Evolutionary conservation across 768 basidiomycete genomes (phyloP).

Genomic region (Mycena polygramma): DNA sequence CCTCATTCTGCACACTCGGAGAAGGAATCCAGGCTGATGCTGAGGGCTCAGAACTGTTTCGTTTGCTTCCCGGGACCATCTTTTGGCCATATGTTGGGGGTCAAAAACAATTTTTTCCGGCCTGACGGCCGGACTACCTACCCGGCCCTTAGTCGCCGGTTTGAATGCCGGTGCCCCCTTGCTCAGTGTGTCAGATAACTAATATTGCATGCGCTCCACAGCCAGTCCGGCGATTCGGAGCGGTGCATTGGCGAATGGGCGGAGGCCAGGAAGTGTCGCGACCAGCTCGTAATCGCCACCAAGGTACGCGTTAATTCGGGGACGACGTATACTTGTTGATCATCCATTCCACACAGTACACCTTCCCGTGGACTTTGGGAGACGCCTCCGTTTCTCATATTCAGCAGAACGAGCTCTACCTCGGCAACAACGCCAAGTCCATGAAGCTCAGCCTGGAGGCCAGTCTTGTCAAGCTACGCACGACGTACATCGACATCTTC

Average conservation of each 20-base stretch:
- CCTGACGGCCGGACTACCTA: too few species aligned
- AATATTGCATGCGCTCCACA: background rate
- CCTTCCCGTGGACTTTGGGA: background rate
- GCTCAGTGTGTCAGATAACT: background rate
- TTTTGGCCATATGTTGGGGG: too few species aligned
- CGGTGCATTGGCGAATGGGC: background rate
- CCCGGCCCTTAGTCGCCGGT: too few species aligned
- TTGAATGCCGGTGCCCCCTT: too few species aligned
- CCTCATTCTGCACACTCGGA: too few species aligned
- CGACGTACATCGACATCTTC: conserved; percentile 68
- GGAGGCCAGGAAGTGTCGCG: background rate
- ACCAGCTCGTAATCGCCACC: background rate
- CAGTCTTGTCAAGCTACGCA: conserved; percentile 59
- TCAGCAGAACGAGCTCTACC: conserved; percentile 42
- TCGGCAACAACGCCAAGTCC: conserved; percentile 63
- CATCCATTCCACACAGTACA: too few species aligned
- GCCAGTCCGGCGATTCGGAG: background rate
- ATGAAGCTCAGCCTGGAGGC: conserved; percentile 54
- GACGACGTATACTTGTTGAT: background rate
- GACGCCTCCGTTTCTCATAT: background rate
- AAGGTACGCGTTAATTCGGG: background rate
- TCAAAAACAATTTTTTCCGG: too few species aligned
- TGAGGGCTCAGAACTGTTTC: too few species aligned
- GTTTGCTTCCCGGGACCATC: too few species aligned
- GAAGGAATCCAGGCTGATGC: too few species aligned